These are phyloP conservation scores for Coemansia sp. DNA, from an alignment of 192 early-diverging fungal genomes.

Conservation along the genomic window DNA sequence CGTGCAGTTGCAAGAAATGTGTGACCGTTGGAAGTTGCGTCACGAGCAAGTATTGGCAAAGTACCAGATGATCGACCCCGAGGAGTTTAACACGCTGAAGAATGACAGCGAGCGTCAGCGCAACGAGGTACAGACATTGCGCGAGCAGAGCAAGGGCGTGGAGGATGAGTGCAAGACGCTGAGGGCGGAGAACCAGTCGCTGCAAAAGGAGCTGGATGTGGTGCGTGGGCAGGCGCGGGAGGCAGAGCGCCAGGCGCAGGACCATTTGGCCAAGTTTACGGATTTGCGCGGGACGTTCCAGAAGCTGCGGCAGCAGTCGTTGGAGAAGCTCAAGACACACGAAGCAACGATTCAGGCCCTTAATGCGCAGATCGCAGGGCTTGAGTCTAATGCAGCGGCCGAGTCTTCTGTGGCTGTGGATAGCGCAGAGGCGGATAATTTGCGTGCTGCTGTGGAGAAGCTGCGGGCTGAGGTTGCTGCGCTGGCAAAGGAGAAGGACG, in stretches of 20 bases:
- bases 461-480: constrained; percentile 22
- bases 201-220: constrained; percentile 7
- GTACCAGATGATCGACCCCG: constrained; percentile 80
- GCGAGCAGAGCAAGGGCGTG: not conserved
- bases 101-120: constrained; percentile 42
- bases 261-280: constrained; percentile 29
- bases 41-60: constrained; percentile 71
- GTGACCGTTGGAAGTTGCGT: constrained; percentile 71
- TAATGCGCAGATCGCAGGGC: constrained; percentile 20
- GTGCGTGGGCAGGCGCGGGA: constrained; percentile 2
- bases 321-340: constrained; percentile 29
- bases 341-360: constrained; percentile 39
- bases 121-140: constrained; percentile 15
- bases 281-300: constrained; percentile 35
- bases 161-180: constrained; percentile 1
- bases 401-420: constrained; percentile 1
- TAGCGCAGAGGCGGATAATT: not conserved
- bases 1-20: constrained; percentile 59
- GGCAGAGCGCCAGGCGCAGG: constrained; percentile 8
- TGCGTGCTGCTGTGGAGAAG: constrained; percentile 12
- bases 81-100: constrained; percentile 71
- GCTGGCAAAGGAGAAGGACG: constrained; percentile 45
- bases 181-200: constrained; percentile 16
- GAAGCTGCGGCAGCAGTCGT: constrained; percentile 45
- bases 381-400: constrained; percentile 6